These are phyloP conservation scores for Domatiomyces globalis DNA, from an alignment of 2,329 filamentous ascomycete species.

Conservation along the genomic window DNA sequence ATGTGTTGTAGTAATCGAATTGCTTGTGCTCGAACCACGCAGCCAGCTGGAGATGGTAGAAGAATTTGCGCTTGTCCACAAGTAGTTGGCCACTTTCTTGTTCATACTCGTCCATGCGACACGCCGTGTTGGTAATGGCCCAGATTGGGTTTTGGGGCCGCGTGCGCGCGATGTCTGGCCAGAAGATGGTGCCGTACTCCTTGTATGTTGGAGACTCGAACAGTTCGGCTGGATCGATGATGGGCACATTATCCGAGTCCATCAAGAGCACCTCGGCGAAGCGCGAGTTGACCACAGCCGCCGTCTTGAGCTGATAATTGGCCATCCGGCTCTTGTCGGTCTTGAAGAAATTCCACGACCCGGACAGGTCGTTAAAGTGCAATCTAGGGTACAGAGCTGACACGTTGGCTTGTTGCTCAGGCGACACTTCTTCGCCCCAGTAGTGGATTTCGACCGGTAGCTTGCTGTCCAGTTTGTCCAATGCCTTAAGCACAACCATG, in stretches of 20 bases:
- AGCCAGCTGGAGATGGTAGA: conserved; percentile 26
- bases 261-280: conserved; percentile 25
- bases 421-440: conserved; percentile 19
- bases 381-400: conserved; percentile 13
- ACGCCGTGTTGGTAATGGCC: conserved; percentile 26
- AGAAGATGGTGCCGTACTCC: conserved; percentile 24
- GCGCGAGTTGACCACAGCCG: conserved; percentile 24
- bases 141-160: conserved; percentile 21
- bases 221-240: conserved; percentile 20
- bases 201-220: conserved; percentile 18
- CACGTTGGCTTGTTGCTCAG: conserved; percentile 10
- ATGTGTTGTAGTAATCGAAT: conserved; percentile 17
- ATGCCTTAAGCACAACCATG: conserved; percentile 12
- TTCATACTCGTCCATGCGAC: conserved; percentile 25
- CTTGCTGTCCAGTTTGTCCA: conserved; percentile 12
- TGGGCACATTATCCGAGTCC: conserved; percentile 26
- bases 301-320: conserved; percentile 25
- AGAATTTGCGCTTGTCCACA: conserved; percentile 25
- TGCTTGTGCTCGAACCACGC: conserved; percentile 22
- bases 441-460: conserved; percentile 23
- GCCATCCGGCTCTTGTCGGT: conserved; percentile 12
- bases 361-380: conserved; percentile 21
- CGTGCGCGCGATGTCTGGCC: conserved; percentile 26
- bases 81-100: conserved; percentile 25
- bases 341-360: conserved; percentile 12